phyloP scores from a whole-genome alignment of 805 yeast species.

The Kodamaea fukazawae region DNA sequence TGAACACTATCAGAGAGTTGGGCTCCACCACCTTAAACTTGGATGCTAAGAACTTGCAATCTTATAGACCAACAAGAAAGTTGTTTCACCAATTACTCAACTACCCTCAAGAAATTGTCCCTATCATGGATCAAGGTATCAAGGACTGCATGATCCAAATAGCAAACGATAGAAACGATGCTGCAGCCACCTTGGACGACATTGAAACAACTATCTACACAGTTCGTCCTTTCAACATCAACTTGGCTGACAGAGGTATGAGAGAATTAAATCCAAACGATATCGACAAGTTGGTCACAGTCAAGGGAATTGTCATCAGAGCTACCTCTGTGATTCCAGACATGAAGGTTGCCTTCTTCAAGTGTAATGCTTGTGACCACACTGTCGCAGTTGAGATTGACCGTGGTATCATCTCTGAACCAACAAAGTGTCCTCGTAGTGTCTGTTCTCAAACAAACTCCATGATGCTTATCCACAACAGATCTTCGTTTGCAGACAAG shows the following conservation, averaged over 20 bases:
- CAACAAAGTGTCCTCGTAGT: conserved; percentile 86
- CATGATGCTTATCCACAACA: conserved; percentile 86
- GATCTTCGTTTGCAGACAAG: conserved; percentile 91
- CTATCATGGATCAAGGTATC: conserved; percentile 95
- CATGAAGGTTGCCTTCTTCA: conserved; percentile 96
- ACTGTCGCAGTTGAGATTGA: conserved; percentile 89
- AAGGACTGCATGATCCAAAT: conserved; percentile 84
- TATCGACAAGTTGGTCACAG: conserved; percentile 81
- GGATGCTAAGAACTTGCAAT: conserved; percentile 76
- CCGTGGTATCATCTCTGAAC: conserved; percentile 92
- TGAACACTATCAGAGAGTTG: conserved; percentile 70
- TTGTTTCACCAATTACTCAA: conserved; percentile 82
- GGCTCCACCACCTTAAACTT: conserved; percentile 82
- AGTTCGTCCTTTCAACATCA: conserved; percentile 85
- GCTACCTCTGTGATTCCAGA: conserved; percentile 93
- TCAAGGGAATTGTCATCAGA: conserved; percentile 87
- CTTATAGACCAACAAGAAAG: conserved; percentile 72
- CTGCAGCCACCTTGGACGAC: conserved; percentile 48
- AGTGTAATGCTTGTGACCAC: conserved; percentile 92
- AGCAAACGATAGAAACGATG: conserved; percentile 46
- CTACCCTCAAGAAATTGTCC: conserved; percentile 95
- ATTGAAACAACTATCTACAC: conserved; percentile 82
- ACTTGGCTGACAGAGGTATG: conserved; percentile 40
- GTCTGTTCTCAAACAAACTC: conserved; percentile 80
- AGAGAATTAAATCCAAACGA: conserved; percentile 19